A percentile compares a stretch with the other conserved stretches of the same genome.
Evolutionary conservation across 148 eudicot genomes (phyloP).

Genomic region (Vaccinium darrowii): DNA sequence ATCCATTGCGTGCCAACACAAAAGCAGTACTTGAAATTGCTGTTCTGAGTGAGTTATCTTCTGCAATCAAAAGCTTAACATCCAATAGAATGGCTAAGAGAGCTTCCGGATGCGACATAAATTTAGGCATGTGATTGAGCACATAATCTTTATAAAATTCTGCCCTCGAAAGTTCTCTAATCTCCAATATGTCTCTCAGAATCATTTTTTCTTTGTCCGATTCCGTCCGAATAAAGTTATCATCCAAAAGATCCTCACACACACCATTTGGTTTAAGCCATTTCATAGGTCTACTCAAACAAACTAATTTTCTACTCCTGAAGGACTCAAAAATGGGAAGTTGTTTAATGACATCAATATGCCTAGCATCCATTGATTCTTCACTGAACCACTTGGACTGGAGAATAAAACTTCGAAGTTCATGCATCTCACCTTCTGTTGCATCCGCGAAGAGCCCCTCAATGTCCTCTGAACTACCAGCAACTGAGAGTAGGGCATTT

Average conservation of each 20-base stretch:
- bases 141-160: conserved; percentile 81
- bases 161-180: conserved; percentile 60
- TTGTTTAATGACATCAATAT: conserved; percentile 58
- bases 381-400: conserved; percentile 95
- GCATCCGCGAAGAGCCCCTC: conserved; percentile 67
- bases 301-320: conserved; percentile 62
- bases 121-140: conserved; percentile 76
- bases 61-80: conserved; percentile 61
- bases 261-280: conserved; percentile 82
- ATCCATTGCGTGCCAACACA: conserved; percentile 74
- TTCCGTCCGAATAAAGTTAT: conserved; percentile 79
- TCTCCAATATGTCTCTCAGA: conserved; percentile 53
- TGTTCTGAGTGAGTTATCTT: conserved; percentile 62
- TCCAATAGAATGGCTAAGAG: conserved; percentile 66
- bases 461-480: conserved; percentile 50
- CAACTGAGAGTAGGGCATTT: conserved; percentile 69
- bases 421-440: conserved; percentile 85
- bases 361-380: conserved; percentile 47
- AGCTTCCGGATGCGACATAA: conserved; percentile 58
- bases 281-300: conserved; percentile 59
- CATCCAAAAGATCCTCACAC: conserved; percentile 81
- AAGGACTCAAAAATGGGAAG: conserved; percentile 94
- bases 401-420: conserved; percentile 86
- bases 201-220: conserved; percentile 84
- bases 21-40: conserved; percentile 65